A percentile compares a stretch with the other conserved stretches of the same genome.
phyloP scores from a whole-genome alignment of 345 rosid genomes.

The Citrus glauca region DNA sequence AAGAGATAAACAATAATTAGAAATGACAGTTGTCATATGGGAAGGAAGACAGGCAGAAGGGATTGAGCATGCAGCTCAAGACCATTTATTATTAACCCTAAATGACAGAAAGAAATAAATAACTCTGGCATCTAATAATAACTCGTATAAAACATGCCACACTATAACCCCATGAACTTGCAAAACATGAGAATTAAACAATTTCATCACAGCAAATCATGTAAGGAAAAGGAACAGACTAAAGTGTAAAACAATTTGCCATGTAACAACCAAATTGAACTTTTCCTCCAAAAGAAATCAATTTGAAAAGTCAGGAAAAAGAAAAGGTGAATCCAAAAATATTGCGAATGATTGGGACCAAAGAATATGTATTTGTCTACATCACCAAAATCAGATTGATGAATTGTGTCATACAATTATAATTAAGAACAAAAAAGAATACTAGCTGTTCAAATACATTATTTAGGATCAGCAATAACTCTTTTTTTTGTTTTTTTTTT shows the following conservation, averaged over 20 bases:
- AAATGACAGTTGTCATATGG: not conserved
- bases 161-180: not conserved
- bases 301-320: not conserved
- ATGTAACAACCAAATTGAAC: not conserved
- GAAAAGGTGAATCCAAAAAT: not conserved
- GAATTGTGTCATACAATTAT: not conserved
- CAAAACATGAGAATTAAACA: not conserved
- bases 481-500: no score
- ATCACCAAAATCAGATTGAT: not conserved
- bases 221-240: not conserved
- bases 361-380: not conserved
- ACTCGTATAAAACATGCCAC: not conserved
- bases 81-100: not conserved
- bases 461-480: not conserved
- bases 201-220: not conserved
- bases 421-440: not conserved
- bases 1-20: not conserved
- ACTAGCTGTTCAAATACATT: not conserved
- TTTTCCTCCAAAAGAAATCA: not conserved
- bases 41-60: not conserved
- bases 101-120: not conserved
- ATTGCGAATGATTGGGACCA: not conserved
- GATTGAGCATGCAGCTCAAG: not conserved
- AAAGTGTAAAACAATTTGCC: not conserved
- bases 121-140: not conserved